Base-by-base conservation (phyloP, 495 filamentous ascomycete genomes). In the Lepraria neglecta region DNA sequence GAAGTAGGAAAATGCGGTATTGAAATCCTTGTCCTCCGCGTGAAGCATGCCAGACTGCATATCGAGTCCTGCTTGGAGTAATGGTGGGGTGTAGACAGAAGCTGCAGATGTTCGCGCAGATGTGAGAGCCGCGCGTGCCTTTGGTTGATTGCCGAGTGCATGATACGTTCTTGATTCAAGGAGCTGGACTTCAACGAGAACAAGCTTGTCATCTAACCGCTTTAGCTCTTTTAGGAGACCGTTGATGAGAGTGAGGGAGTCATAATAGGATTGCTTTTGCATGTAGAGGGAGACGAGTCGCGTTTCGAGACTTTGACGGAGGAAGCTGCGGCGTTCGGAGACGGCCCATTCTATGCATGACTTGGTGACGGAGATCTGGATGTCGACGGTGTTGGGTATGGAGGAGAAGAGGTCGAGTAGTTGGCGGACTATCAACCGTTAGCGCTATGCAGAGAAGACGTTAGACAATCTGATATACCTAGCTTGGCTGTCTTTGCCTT, bases 321-420 rank as follows among this genome's bases (percentile, higher is more conserved):
- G 84, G 82, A 99, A 99, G 48, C 89, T 87, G 64, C 92, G 87
- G 56, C 89, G 85, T 75, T 97, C 91, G 44, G 90, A 86, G 60
- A 92, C 87, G 46, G 94, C 94, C 94, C 94, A 99, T 80, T 97
- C 94, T 81, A 99, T 97, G 78, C 91, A 97, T 69, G 91, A 95
- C 75, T 92, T 92, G 64, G 95, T 97, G 65, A 96, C 88, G 73
- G 87, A 76, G 67, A 92, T 87, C 77, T 97, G 94, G 74, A 89
- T 89, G 65, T 97, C 92, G 74, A 87, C 84, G 59, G 90, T 92
- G 74, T 96, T 88, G 52, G 94, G 94, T 65, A 97, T 96, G 67
- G 85, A 82, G 61, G 90, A 85, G 80, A 97, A 92, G 74, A 97
- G 84, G 72, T 97, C 94, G 73, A 99, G 86, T 46, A 99, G 87